These are phyloP conservation scores for Rhodotorula paludigena DNA, from an alignment of 768 basidiomycete genomes.

Conservation along the genomic window DNA sequence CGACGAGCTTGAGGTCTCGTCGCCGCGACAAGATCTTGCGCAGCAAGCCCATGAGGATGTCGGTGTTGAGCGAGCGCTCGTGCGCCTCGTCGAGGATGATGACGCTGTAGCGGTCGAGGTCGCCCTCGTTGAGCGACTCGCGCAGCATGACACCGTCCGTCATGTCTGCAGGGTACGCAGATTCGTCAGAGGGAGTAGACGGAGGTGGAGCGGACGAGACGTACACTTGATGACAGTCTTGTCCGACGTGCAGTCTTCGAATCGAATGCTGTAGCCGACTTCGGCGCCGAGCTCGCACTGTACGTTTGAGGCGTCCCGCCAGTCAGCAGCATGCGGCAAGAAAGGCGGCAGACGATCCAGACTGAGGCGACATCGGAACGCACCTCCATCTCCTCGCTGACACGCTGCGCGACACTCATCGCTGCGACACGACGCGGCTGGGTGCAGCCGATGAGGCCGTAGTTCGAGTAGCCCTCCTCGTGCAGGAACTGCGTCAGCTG, in stretches of 20 bases:
- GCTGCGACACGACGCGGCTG: conserved; percentile 98
- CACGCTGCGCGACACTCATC: conserved; percentile 99
- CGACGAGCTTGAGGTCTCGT: conserved; percentile 88
- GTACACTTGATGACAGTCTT: conserved; percentile 96
- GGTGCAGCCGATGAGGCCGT: conserved; percentile 91
- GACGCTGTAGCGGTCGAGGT: conserved; percentile 90
- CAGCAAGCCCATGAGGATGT: conserved; percentile 93
- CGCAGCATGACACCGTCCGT: conserved; percentile 97
- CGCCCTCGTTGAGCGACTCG: conserved; percentile 97
- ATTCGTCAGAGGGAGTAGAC: background rate
- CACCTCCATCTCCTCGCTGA: conserved; percentile 98
- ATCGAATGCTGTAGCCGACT: conserved; percentile 96
- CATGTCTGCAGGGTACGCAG: conserved; percentile 63
- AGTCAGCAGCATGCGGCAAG: background rate
- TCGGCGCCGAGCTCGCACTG: conserved; percentile 77
- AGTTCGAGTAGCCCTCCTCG: conserved; percentile 88
- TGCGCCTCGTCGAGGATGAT: conserved; percentile 99
- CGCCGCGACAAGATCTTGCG: conserved; percentile 85
- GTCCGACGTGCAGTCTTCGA: conserved; percentile 91
- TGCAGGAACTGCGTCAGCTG: conserved; percentile 92
- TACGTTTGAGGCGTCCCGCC: conserved; percentile 45
- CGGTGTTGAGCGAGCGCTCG: conserved; percentile 93
- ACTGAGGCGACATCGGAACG: no score
- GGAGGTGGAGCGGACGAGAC: conserved; percentile 41
- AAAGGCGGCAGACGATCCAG: background rate